These are phyloP conservation scores for Boletus tomentosulus DNA, from an alignment of 768 basidiomycete genomes.

Conservation along the genomic window DNA sequence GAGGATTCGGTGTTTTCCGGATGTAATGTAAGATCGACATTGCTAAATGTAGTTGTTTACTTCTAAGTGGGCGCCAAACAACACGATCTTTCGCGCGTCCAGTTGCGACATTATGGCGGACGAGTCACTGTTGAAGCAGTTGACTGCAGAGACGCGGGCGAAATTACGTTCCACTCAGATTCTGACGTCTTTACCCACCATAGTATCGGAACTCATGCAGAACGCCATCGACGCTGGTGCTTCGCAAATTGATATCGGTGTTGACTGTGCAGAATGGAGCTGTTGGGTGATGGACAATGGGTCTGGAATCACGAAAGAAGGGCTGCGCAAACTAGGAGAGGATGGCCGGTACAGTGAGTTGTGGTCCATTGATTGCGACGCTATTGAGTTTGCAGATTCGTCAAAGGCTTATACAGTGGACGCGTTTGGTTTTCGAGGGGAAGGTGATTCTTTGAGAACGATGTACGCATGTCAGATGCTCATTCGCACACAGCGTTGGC, in stretches of 20 bases:
- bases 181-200: conserved; percentile 73
- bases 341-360: conserved; percentile 66
- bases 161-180: conserved; percentile 81
- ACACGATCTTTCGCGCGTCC: not conserved
- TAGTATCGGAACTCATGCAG: conserved; percentile 83
- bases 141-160: conserved; percentile 60
- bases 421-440: conserved; percentile 86
- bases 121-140: conserved; percentile 29
- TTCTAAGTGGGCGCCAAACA: conserved; percentile 22
- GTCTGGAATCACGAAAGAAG: conserved; percentile 61
- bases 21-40: conserved; percentile 72
- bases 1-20: conserved; percentile 86
- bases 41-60: conserved; percentile 27
- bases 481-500: conserved; percentile 58
- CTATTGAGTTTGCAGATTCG: conserved; percentile 44
- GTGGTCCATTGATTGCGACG: not conserved
- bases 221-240: conserved; percentile 86
- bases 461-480: conserved; percentile 5
- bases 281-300: conserved; percentile 90
- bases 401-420: conserved; percentile 67
- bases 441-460: conserved; percentile 53
- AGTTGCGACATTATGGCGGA: conserved; percentile 13
- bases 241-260: conserved; percentile 59
- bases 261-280: conserved; percentile 75
- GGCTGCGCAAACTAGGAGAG: conserved; percentile 53